Conservation (phyloP, 768 basidiomycete genomes). For the Kwoniella dejecticola region DNA sequence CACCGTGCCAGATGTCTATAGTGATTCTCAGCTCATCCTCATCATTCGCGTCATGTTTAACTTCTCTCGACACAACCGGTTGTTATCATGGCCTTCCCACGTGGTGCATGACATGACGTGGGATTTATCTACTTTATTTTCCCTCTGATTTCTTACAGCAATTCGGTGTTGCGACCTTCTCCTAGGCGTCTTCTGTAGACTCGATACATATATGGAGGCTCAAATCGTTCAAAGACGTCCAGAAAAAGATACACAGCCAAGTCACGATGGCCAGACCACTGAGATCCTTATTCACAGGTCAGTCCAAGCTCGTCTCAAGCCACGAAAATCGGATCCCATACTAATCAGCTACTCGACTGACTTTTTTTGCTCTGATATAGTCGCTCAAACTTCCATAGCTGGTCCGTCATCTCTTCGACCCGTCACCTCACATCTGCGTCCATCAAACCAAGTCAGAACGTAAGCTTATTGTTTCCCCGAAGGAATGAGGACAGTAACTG, state of each 20-base stretch:
- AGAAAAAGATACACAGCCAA: neutral
- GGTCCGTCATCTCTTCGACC: constrained; percentile 24
- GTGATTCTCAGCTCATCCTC: no score
- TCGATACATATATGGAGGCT: no score
- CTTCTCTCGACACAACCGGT: no score
- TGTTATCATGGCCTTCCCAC: no score
- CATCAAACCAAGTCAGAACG: constrained; percentile 24
- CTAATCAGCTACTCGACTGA: no score
- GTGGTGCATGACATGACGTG: no score
- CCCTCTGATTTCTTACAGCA: no score
- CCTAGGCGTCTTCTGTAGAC: no score
- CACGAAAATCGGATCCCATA: neutral
- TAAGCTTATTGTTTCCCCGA: constrained; percentile 6
- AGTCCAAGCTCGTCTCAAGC: neutral
- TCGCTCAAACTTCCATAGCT: constrained; percentile 25
- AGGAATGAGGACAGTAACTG: neutral
- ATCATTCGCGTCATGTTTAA: constrained; percentile 7
- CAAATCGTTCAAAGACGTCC: no score
- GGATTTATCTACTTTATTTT: no score
- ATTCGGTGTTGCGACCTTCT: no score
- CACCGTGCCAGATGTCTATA: no score
- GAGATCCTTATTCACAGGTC: constrained; percentile 20
- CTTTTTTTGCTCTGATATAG: constrained; percentile 4
- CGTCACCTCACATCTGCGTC: neutral
- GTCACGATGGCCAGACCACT: constrained; percentile 24